Base-by-base conservation (phyloP, 768 basidiomycete genomes). In the Solioccasus polychromus region DNA sequence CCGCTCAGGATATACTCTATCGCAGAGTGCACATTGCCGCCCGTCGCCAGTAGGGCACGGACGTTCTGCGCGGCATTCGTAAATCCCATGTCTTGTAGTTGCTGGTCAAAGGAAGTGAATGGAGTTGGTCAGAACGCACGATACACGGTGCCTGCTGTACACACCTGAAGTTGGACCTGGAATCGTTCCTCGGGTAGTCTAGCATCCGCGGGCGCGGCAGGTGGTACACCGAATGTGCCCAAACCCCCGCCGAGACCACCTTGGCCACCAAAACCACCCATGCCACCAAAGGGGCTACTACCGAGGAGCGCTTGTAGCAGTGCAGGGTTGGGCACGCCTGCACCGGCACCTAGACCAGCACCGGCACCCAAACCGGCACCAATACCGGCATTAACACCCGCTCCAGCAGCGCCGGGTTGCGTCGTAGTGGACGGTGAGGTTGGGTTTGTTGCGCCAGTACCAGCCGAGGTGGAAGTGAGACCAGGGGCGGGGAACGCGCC, bases 11-110 rank as follows among this genome's bases (percentile, higher is more conserved):
- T 93, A 60, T 95, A 92, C 68, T 96, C 93, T 55, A 97, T 88
- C 36, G 93, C 93, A 18, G 82, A 77, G 61, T 96, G 81, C 15
- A 96, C 90, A 57, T 92, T 93, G 10, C 94, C 93, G n/a, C 82
- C 92, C 0, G 92, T 93, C 39, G 90, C 92, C 8, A 92, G 75
- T 34, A 98, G 71, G 5, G 95, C 93, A 4, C 93, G 77, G 7
- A 98, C 75, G 63, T 97, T 98, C 75, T 92, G 89, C 32, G 78
- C 64, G 8, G 92, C 92, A 45, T 95, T 92, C 41, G 76, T 80
- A 67, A 98, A 91, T 2, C 92, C 94, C 95, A 98, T 97, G 48
- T 88, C 89, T 62, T 91, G 85, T 59, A 98, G 66, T 84, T 94
- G 92, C 88, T 92, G 53, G n/a, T n/a, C 31, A 14, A 12, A 1